These are phyloP conservation scores for Diversispora eburnea DNA, from an alignment of 192 early-diverging fungal species.

Conservation along the genomic window DNA sequence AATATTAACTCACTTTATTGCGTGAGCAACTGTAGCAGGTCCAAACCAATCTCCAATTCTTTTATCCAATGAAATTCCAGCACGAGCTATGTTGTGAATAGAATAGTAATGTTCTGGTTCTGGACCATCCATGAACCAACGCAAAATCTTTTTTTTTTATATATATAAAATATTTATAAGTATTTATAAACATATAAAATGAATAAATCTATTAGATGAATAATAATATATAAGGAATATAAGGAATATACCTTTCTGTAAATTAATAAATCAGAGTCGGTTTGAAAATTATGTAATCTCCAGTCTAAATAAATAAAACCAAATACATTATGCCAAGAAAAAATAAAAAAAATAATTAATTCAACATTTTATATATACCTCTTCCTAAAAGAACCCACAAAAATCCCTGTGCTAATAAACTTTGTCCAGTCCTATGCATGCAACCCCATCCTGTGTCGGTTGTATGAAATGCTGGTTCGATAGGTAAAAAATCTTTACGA, in stretches of 20 bases:
- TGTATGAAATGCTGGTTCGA: constrained; percentile 41
- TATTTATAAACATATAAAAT: not conserved
- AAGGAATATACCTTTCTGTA: constrained; percentile 26
- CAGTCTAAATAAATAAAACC: constrained; percentile 26
- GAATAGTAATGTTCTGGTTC: constrained; percentile 42
- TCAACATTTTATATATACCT: constrained; percentile 25
- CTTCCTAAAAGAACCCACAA: constrained; percentile 36
- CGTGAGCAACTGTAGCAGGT: constrained; percentile 40
- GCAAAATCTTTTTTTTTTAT: constrained; percentile 29
- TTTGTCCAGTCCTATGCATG: constrained; percentile 46
- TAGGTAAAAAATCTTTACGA: constrained; percentile 41
- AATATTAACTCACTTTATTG: constrained; percentile 34
- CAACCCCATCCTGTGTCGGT: constrained; percentile 47
- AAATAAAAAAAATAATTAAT: not conserved
- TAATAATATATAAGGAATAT: not conserved
- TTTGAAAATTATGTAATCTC: constrained; percentile 21
- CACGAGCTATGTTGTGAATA: constrained; percentile 41
- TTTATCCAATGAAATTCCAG: constrained; percentile 37
- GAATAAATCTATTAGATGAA: not conserved
- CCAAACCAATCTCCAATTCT: constrained; percentile 47
- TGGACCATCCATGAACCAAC: constrained; percentile 43
- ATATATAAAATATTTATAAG: not conserved
- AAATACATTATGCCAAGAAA: not conserved
- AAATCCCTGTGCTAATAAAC: constrained; percentile 42
- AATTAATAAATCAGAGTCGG: constrained; percentile 15